These are phyloP conservation scores for Mollisia scopiformis DNA, from an alignment of 2,329 filamentous ascomycete genomes.

Conservation along the genomic window DNA sequence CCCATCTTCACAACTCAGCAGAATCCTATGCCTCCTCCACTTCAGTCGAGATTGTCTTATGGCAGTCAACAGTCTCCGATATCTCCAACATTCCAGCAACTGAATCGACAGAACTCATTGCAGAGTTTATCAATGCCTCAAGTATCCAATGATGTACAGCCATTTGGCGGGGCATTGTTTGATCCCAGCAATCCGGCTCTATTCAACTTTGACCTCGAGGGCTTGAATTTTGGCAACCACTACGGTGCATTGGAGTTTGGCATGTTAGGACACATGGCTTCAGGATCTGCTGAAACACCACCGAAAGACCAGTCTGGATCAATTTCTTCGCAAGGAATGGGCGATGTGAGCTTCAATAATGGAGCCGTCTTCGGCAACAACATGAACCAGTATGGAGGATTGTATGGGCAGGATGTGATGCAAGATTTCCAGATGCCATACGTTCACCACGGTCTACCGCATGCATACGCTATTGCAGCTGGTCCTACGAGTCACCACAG, in stretches of 20 bases:
- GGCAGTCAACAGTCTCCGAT: constrained; percentile 73
- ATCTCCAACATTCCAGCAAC: constrained; percentile 69
- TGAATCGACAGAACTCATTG: constrained; percentile 51
- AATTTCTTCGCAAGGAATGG: constrained; percentile 51
- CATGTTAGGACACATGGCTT: constrained; percentile 95
- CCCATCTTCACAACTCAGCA: constrained; percentile 47
- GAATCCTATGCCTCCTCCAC: constrained; percentile 54
- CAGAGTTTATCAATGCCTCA: constrained; percentile 43
- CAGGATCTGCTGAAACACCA: constrained; percentile 80
- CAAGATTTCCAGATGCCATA: constrained; percentile 52
- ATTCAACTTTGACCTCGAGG: constrained; percentile 95
- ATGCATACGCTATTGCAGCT: constrained; percentile 67
- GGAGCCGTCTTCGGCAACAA: constrained; percentile 32
- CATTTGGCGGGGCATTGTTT: constrained; percentile 66
- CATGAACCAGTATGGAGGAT: constrained; percentile 48
- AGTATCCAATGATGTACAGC: constrained; percentile 49
- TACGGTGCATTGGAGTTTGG: constrained; percentile 96
- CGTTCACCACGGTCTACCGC: constrained; percentile 62
- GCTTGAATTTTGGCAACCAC: constrained; percentile 92
- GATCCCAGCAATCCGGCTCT: constrained; percentile 90
- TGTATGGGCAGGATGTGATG: constrained; percentile 51
- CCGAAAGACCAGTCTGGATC: constrained; percentile 60
- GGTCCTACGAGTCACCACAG: constrained; percentile 65
- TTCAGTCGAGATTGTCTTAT: constrained; percentile 55
- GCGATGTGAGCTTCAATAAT: constrained; percentile 33